phyloP scores from a whole-genome alignment of 208 protist genomes.

The Trichomonas vaginalis region DNA sequence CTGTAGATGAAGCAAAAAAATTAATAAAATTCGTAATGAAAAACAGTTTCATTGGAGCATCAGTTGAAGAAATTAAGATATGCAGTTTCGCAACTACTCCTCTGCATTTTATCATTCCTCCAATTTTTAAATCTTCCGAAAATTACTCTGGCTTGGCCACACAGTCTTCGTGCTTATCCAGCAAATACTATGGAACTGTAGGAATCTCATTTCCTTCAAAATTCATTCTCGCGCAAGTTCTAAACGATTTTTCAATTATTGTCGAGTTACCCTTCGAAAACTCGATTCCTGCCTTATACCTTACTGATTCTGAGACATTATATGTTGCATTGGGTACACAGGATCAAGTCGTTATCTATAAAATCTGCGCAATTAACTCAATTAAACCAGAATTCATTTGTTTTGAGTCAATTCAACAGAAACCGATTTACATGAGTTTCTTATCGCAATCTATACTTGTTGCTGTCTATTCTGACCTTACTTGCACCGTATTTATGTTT shows the following conservation, averaged over 20 bases:
- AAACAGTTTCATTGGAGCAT: background rate
- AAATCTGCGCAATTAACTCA: background rate
- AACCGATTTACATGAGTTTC: background rate
- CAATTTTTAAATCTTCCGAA: background rate
- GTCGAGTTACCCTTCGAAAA: background rate
- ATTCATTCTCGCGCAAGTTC: background rate
- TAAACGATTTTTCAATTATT: background rate
- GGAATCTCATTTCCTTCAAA: background rate
- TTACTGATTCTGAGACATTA: background rate
- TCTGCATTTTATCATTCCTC: background rate
- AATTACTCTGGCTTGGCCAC: background rate
- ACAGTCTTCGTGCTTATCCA: background rate
- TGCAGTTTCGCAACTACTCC: background rate
- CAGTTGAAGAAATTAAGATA: background rate
- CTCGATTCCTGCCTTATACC: background rate
- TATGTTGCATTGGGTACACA: background rate
- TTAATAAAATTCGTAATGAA: background rate
- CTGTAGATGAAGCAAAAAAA: background rate
- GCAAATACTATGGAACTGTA: background rate
- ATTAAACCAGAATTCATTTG: background rate
- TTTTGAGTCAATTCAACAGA: background rate
- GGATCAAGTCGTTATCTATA: background rate
- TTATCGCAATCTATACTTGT: background rate
- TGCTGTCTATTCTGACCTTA: background rate
- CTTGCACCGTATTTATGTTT: background rate